Evolutionary conservation across 345 rosid genomes (phyloP).

Genomic region (Camelina sativa): DNA sequence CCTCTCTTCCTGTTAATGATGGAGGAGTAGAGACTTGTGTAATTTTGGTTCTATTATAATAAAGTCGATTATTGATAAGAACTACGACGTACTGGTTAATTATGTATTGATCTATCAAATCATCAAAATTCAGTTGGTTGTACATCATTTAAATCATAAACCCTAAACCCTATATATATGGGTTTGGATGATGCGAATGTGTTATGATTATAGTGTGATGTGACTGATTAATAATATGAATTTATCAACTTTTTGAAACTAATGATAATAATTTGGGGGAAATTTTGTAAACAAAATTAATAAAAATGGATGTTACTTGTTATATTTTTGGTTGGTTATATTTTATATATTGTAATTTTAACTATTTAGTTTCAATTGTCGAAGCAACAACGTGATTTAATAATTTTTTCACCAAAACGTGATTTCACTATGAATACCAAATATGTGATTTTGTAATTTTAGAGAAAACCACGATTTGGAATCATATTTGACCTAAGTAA

Average conservation of each 20-base stretch:
- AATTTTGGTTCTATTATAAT: conserved; percentile 11
- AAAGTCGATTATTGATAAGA: background rate
- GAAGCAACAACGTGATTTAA: background rate
- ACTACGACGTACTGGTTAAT: background rate
- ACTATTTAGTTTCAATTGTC: background rate
- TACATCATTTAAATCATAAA: background rate
- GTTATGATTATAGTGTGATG: background rate
- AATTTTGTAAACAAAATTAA: background rate
- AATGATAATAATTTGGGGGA: background rate
- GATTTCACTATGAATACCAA: background rate
- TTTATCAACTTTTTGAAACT: background rate
- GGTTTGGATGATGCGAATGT: background rate
- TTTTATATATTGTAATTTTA: background rate
- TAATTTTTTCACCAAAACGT: background rate
- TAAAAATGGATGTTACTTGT: background rate
- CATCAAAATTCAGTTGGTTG: background rate
- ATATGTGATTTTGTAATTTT: background rate
- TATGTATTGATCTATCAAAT: background rate
- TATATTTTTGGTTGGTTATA: background rate
- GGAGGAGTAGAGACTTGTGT: conserved; percentile 24
- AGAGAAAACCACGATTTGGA: no score
- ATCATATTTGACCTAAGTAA: background rate
- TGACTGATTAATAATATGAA: background rate
- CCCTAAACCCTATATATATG: no score
- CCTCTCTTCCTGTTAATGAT: conserved; percentile 11